Evolutionary conservation across 805 yeast genomes (phyloP).

Genomic region (Candida cerambycidarum): DNA sequence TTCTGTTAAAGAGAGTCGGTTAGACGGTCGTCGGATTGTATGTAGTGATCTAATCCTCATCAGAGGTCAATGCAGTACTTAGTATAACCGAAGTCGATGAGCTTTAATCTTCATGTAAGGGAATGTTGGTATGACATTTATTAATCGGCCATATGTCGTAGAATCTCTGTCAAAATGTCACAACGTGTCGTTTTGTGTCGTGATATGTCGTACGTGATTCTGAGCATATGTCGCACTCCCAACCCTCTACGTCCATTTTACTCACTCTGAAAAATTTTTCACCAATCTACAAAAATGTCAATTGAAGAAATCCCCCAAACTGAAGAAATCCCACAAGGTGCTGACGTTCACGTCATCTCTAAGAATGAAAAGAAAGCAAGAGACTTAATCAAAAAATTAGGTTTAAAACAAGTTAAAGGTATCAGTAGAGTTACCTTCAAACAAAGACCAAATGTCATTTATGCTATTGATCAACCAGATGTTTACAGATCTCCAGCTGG

Average conservation of each 20-base stretch:
- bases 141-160: no score
- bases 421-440: constrained; percentile 94
- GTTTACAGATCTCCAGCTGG: constrained; percentile 93
- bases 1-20: no score
- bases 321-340: constrained; percentile 69
- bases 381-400: constrained; percentile 81
- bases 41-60: no score
- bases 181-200: not conserved
- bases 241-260: not conserved
- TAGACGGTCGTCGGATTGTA: no score
- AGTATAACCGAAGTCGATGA: no score
- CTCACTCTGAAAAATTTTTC: constrained; percentile 17
- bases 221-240: not conserved
- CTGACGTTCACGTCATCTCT: constrained; percentile 76
- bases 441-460: constrained; percentile 86
- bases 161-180: no score
- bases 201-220: not conserved
- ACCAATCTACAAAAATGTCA: constrained; percentile 29
- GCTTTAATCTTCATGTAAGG: no score
- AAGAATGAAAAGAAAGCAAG: constrained; percentile 96
- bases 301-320: constrained; percentile 57
- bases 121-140: no score
- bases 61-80: no score
- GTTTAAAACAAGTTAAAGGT: constrained; percentile 87
- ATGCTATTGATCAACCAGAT: constrained; percentile 91